Evolutionary conservation across 108 stramenopile genomes (phyloP).

Genomic region (Skeletonema costatum): DNA sequence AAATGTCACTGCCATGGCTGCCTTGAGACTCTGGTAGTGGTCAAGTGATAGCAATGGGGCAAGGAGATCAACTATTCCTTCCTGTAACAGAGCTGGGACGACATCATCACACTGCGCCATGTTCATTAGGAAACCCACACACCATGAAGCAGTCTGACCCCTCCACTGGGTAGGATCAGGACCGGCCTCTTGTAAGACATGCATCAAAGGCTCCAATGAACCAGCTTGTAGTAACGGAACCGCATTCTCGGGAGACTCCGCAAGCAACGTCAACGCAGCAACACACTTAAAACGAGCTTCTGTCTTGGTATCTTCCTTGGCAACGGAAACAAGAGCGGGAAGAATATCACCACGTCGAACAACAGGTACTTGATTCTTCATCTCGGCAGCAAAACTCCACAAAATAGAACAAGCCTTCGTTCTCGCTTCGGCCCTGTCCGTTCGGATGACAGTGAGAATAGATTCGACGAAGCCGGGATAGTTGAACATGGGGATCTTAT

Average conservation of each 20-base stretch:
- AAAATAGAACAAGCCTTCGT: constrained; percentile 92
- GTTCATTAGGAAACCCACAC: constrained; percentile 93
- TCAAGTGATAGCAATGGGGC: constrained; percentile 86
- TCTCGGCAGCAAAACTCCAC: constrained; percentile 93
- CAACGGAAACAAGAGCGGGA: constrained; percentile 81
- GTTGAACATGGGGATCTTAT: constrained; percentile 93
- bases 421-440: constrained; percentile 83
- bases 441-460: constrained; percentile 85
- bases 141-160: constrained; percentile 92
- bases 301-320: constrained; percentile 87
- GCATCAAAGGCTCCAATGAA: constrained; percentile 83
- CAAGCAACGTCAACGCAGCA: constrained; percentile 84
- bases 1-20: constrained; percentile 92
- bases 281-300: constrained; percentile 93
- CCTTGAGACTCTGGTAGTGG: constrained; percentile 92
- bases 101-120: constrained; percentile 92
- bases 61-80: constrained; percentile 87
- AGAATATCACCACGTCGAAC: constrained; percentile 88
- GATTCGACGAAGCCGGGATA: constrained; percentile 90
- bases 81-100: constrained; percentile 79
- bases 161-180: constrained; percentile 93
- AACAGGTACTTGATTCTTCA: constrained; percentile 92
- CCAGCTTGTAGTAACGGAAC: constrained; percentile 82
- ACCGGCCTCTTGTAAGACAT: constrained; percentile 87
- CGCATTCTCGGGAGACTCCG: constrained; percentile 87